These are phyloP conservation scores for Trichophyton simii DNA, from an alignment of 2,329 filamentous ascomycete species.

Conservation along the genomic window DNA sequence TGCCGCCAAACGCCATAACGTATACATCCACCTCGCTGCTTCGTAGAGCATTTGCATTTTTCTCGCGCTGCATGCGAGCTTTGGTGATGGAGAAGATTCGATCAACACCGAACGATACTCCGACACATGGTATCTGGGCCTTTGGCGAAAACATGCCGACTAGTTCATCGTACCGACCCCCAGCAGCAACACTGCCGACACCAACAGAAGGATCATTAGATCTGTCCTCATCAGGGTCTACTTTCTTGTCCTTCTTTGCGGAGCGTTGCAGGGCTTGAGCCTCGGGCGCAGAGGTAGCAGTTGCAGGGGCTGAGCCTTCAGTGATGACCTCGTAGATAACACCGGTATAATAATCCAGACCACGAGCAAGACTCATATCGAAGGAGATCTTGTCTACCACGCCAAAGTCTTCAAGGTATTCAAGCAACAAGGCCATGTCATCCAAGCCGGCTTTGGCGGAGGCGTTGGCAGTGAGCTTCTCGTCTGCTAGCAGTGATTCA, in stretches of 20 bases:
- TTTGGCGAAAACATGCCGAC: conserved; percentile 89
- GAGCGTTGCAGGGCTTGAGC: conserved; percentile 29
- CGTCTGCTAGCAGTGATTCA: conserved; percentile 54
- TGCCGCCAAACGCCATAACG: conserved; percentile 89
- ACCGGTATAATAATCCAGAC: conserved; percentile 85
- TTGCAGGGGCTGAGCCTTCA: conserved; percentile 55
- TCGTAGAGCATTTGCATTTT: conserved; percentile 45
- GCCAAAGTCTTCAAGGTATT: conserved; percentile 67
- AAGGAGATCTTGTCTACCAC: conserved; percentile 67
- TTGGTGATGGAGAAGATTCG: conserved; percentile 90
- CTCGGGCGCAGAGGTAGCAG: conserved; percentile 29
- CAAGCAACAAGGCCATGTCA: conserved; percentile 69
- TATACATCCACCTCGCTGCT: conserved; percentile 75
- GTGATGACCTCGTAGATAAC: conserved; percentile 85
- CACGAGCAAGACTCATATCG: conserved; percentile 78
- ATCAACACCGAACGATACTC: conserved; percentile 88
- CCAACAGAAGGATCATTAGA: conserved; percentile 69
- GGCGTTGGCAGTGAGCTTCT: conserved; percentile 55
- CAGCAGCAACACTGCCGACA: conserved; percentile 78
- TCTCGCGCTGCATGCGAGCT: conserved; percentile 52
- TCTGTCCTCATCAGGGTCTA: conserved; percentile 50
- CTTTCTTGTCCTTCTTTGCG: conserved; percentile 41
- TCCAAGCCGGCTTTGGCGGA: conserved; percentile 66
- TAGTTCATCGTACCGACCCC: conserved; percentile 82
- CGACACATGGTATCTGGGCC: conserved; percentile 74